Evolutionary conservation across 805 yeast species (phyloP).

Genomic region (Kodamaea kakaduensis): DNA sequence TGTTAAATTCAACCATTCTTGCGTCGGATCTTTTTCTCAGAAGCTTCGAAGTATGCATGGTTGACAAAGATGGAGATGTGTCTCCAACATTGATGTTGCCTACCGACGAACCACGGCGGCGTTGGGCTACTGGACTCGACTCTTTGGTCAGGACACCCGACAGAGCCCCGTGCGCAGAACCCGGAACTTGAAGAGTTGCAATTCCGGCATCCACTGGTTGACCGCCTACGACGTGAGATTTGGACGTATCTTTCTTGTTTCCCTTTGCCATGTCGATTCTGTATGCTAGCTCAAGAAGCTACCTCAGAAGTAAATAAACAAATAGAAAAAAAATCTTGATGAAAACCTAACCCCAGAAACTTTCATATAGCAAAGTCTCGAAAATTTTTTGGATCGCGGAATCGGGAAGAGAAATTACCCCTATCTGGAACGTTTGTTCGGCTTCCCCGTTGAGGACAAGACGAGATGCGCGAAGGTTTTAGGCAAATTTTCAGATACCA

Average conservation of each 20-base stretch:
- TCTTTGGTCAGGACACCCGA: slow-evolving; percentile 1
- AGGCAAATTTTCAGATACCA: no score
- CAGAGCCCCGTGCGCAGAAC: not conserved
- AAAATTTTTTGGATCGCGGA: no score
- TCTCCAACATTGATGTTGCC: slow-evolving; percentile 78
- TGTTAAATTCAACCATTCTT: slow-evolving; percentile 29
- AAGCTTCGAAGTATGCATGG: slow-evolving; percentile 51
- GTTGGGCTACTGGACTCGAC: slow-evolving; percentile 11
- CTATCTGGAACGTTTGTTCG: no score
- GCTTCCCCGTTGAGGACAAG: no score
- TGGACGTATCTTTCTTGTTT: slow-evolving; percentile 4
- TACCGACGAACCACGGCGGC: slow-evolving; percentile 62
- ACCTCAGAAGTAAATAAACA: slow-evolving; percentile 1
- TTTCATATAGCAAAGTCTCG: no score
- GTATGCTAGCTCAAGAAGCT: no score
- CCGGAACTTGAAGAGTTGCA: slow-evolving; percentile 3
- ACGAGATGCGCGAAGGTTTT: no score
- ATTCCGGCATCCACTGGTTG: slow-evolving; percentile 8
- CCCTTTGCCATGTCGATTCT: slow-evolving; percentile 8
- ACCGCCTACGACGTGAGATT: slow-evolving; percentile 8
- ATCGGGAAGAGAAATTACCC: no score
- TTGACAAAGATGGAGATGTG: slow-evolving; percentile 61
- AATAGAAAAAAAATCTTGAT: not conserved
- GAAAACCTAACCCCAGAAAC: not conserved
- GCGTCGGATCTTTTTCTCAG: slow-evolving; percentile 32